A percentile compares a stretch with the other conserved stretches of the same genome.
Evolutionary conservation across 495 filamentous ascomycete species (phyloP).

Genomic region (Trichoderma asperelloides): DNA sequence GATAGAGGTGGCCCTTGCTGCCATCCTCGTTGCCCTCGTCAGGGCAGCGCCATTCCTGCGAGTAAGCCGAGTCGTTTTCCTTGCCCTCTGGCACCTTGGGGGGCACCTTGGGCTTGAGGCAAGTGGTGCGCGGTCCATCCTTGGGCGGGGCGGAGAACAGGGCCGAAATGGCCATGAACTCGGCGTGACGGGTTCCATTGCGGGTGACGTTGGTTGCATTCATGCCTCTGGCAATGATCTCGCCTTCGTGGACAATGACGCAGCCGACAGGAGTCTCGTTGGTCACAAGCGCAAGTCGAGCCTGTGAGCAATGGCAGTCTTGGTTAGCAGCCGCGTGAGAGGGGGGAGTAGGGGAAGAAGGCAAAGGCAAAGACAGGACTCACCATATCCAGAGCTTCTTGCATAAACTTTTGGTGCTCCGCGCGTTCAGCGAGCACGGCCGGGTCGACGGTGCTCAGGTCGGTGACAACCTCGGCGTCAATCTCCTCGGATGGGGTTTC

Average conservation of each 20-base stretch:
- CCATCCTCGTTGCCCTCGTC: conserved; percentile 38
- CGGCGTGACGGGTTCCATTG: conserved; percentile 87
- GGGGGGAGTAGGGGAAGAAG: neutral
- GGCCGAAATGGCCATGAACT: conserved; percentile 75
- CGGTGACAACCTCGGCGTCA: neutral
- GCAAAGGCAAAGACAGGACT: conserved; percentile 9
- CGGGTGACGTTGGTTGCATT: conserved; percentile 88
- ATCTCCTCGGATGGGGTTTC: neutral
- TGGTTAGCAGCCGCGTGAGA: neutral
- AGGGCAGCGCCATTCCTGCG: neutral
- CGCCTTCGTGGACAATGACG: conserved; percentile 68
- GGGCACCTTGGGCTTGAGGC: conserved; percentile 17
- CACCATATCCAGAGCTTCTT: conserved; percentile 62
- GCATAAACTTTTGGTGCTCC: conserved; percentile 47
- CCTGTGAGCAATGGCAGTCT: conserved; percentile 37
- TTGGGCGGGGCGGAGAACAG: conserved; percentile 28
- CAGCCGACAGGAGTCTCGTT: conserved; percentile 96
- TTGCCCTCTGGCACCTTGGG: conserved; percentile 16
- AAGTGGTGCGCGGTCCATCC: conserved; percentile 5
- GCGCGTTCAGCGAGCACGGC: neutral
- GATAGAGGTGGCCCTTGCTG: conserved; percentile 34
- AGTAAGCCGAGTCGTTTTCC: conserved; percentile 1
- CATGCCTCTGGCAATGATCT: conserved; percentile 79
- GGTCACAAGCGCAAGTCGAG: conserved; percentile 64
- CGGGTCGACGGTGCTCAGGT: neutral